Base-by-base conservation (phyloP, 2,329 filamentous ascomycete genomes). In the Aureobasidium sp. region DNA sequence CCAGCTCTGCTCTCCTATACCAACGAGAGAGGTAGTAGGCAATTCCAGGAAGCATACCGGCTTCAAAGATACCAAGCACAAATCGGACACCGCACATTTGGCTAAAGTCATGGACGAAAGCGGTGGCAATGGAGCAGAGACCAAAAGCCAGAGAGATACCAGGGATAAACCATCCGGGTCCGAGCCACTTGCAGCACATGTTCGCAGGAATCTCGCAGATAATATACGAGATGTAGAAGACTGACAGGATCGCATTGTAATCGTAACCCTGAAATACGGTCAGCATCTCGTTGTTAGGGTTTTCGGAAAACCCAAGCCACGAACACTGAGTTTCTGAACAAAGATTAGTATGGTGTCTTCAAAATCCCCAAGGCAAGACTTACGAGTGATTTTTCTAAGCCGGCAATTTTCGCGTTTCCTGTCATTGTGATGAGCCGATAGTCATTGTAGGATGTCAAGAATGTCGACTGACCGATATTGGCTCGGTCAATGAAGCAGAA, bases 401-500 rank as follows among this genome's bases (percentile, higher is more conserved):
- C 86, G 3, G 86, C 86, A 20, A 89, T 76, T 65, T 80, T 81
- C 1, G 86, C 87, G 70, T 89, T 90, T n/a, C 86, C 84, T 87
- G n/a, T 11, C 7, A 6, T 15, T 15, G 8, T 12, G 0, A 9
- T 55, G 17, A 58, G 45, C 15, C 11, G 14, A 17, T 44, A 3
- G 1, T 56, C 6, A 12, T 31, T 44, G 22, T 41, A n/a, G n/a
- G 17, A 5, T 29, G 15, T 25, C n/a, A 29, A 1, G 41, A 25
- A 15, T 31, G 17, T 22, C 14, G 25, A 34, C 52, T 31, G 44
- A 86, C 86, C 87, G 41, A 90, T 87, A 64, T 89, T 90, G 27
- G 87, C 85, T n/a, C 87, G 80, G 67, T 89, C 87, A 65, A 89
- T 88, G 73, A 89, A 89, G 74, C 86, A 89, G 68, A 89, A 89